These are phyloP conservation scores for Tinospora cordifolia DNA, from an alignment of 164 flowering plant species.

Conservation along the genomic window DNA sequence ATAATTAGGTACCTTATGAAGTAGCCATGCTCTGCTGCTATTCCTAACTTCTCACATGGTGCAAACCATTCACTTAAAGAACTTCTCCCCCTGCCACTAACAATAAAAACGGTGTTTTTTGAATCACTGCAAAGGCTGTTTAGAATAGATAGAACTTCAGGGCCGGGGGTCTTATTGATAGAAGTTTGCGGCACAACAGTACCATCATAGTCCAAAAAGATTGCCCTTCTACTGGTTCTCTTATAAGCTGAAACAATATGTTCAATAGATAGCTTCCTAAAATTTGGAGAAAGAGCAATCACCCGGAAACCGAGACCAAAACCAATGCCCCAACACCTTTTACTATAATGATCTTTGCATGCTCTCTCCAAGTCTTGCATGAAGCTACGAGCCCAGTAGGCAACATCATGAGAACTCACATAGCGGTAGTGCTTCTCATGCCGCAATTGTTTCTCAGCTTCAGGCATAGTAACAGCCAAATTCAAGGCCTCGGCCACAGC, in stretches of 20 bases:
- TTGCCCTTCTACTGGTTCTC: slow-evolving; percentile 50
- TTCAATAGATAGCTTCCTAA: slow-evolving; percentile 51
- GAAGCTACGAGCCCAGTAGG: slow-evolving; percentile 72
- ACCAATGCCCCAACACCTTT: slow-evolving; percentile 72
- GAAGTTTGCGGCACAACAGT: slow-evolving; percentile 57
- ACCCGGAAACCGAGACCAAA: slow-evolving; percentile 65
- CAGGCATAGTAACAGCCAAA: slow-evolving; percentile 42
- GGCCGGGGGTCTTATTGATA: slow-evolving; percentile 42
- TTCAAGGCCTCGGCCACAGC: slow-evolving; percentile 70
- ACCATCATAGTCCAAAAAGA: slow-evolving; percentile 79
- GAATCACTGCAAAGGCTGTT: slow-evolving; percentile 51
- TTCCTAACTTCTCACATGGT: slow-evolving; percentile 55
- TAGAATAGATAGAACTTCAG: slow-evolving; percentile 48
- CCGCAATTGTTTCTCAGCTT: slow-evolving; percentile 60
- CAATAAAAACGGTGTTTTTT: slow-evolving; percentile 67
- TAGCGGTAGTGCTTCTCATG: slow-evolving; percentile 78
- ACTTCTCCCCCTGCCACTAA: slow-evolving; percentile 63
- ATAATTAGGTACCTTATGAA: slow-evolving; percentile 42
- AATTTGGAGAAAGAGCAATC: slow-evolving; percentile 61
- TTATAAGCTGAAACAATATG: slow-evolving; percentile 53
- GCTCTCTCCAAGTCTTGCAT: slow-evolving; percentile 66
- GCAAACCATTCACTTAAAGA: slow-evolving; percentile 61
- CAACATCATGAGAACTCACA: slow-evolving; percentile 71
- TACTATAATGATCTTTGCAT: slow-evolving; percentile 54
- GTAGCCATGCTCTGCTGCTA: slow-evolving; percentile 83